Evolutionary conservation across 176 grass and related monocot species (phyloP).

Genomic region (Bromus sterilis): DNA sequence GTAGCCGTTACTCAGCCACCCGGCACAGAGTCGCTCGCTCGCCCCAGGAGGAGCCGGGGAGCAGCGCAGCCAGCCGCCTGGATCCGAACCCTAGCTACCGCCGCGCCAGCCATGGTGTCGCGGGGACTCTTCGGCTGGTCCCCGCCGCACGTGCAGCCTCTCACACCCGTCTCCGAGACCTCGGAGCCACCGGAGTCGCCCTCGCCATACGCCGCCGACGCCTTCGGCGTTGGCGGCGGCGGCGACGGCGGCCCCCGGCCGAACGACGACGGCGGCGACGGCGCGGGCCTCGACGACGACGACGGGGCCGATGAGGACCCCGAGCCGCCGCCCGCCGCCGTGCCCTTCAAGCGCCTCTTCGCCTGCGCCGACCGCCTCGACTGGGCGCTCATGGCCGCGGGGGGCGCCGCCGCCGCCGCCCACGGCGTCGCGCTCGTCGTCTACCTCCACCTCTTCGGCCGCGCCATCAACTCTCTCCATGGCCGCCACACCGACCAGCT

Average conservation of each 20-base stretch:
- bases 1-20: neutral
- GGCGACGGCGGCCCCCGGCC: too few species aligned
- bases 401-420: constrained; percentile 57
- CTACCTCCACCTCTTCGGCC: constrained; percentile 92
- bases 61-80: neutral
- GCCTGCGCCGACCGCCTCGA: constrained; percentile 83
- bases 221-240: constrained; percentile 34
- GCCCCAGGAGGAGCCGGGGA: too few species aligned
- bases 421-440: constrained; percentile 92
- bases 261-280: constrained; percentile 1
- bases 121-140: constrained; percentile 96
- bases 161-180: constrained; percentile 91
- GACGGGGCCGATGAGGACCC: constrained; percentile 48
- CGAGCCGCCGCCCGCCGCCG: constrained; percentile 77
- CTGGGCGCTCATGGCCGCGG: constrained; percentile 76
- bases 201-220: constrained; percentile 72
- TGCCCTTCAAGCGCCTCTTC: constrained; percentile 88
- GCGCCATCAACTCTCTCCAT: constrained; percentile 69
- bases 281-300: constrained; percentile 25
- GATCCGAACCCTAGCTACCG: constrained; percentile 9
- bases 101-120: constrained; percentile 53
- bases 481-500: constrained; percentile 29
- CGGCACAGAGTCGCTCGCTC: neutral
- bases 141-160: constrained; percentile 94
- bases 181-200: constrained; percentile 97